Base-by-base conservation (phyloP, 1,284 basidiomycete genomes). In the Peniophora sp. region DNA sequence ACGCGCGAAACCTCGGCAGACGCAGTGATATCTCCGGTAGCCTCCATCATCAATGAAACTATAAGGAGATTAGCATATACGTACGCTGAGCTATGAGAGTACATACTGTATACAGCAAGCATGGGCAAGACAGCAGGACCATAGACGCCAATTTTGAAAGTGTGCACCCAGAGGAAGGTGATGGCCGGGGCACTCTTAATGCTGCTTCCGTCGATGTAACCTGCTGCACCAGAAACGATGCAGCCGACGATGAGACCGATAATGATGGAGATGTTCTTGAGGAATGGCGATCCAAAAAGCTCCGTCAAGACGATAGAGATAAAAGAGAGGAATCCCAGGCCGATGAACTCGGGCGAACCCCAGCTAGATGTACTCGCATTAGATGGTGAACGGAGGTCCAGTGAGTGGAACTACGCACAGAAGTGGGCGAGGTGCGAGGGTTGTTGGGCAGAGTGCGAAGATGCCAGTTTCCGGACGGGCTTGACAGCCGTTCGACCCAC, bases 21-120 rank as follows among this genome's bases (percentile, higher is more conserved):
- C 0, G 91, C 89, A 0, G 91, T 92, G 58, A 93, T 85, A 59
- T 93, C 90, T 1, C 90, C 91, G 47, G 91, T 91, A 3, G 88
- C 85, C 65, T 93, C 90, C 83, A 90, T 87, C 2, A 85, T 80
- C 1, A 81, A 63, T 1, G 85, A 87, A 8, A 85, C 83, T 84
- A 52, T 17, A 43, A 24, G 17, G 38, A 44, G 24, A 19, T 19
- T 20, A 52, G 12, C 12, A 5, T 5, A 52, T 27, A 11, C 2
- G 47, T 19, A 22, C 3, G 38, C 24, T 27, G 8, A 2, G 24
- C 20, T 32, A 23, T 11, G 35, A 51, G 19, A 24, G 23, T 19
- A 65, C 68, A 17, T 52, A 85, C 81, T 70, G 63, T 92, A 92
- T 1, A 92, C 87, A 0, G 88, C 86, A 20, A 93, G 63, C 79